Evolutionary conservation across 2,329 filamentous ascomycete species (phyloP), one percentile per base, ranked within the genome.

Genomic region (Verruconis gallopava): DNA sequence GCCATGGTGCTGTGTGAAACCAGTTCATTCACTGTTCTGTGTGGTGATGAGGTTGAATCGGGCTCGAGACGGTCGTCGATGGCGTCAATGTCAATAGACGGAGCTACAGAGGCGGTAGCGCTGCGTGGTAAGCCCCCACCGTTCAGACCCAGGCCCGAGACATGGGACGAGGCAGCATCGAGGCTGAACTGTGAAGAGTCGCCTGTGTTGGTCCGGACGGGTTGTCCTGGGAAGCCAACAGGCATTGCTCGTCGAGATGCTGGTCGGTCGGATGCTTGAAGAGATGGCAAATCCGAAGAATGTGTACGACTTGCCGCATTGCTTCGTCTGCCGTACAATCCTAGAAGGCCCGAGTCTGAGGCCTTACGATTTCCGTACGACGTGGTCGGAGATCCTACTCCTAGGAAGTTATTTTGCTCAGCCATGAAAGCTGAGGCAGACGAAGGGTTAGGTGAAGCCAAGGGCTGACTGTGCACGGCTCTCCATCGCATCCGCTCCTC

Each of bases 1-100:
- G 80, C 89, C 5, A 85, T 81, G 0, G 89, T 95, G 1, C 86
- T 93, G 4, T 85, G 83, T 2, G 85, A 93, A 21, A 91, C 74
- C 66, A 93, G 81, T 53, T 94, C 88, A 50, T 59, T 58, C 45
- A 62, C 73, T 4, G 81, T 76, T 45, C 79, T 77, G 30, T 77
- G 76, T 1, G 79, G 79, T 3, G 77, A 81, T 1, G 70, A 71
- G 2, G 68, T 64, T 13, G 64, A 42, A 12, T 39, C 42, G 21
- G 14, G 68, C 38, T 75, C 72, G 18, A 69, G 59, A n/a, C 25
- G 25, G n/a, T 67, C 68, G 43, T 73, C 68, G 40, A 69, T 65
- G 40, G 56, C 53, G 44, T 60, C 58, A n/a, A 55, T 58, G 35
- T 66, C 60, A 41, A 69, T 63, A 3, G 65, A 66, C 0, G 68